Evolutionary conservation across 805 yeast species (phyloP).

Genomic region (Sungouiella blattae): DNA sequence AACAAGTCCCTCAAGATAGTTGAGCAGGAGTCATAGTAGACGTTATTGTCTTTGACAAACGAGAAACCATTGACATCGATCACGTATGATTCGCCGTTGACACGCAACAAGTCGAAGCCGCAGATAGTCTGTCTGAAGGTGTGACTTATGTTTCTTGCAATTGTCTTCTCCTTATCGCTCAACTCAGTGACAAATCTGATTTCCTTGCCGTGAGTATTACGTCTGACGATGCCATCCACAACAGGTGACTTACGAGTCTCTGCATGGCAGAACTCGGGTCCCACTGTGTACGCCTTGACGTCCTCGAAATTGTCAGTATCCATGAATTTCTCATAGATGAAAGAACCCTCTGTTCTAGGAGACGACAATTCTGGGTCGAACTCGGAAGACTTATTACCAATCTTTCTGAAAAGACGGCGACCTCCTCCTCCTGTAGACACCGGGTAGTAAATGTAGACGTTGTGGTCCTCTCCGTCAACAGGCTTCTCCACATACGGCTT

Average conservation of each 20-base stretch:
- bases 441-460: conserved; percentile 88
- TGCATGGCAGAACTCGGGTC: conserved; percentile 88
- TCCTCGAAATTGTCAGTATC: conserved; percentile 98
- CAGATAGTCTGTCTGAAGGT: conserved; percentile 91
- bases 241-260: conserved; percentile 98
- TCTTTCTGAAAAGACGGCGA: conserved; percentile 86
- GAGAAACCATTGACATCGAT: conserved; percentile 98
- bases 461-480: conserved; percentile 98
- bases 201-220: conserved; percentile 97
- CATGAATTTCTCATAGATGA: conserved; percentile 90
- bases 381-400: conserved; percentile 95
- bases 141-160: conserved; percentile 74
- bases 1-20: conserved; percentile 73
- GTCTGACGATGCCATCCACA: conserved; percentile 96
- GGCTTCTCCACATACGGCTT: conserved; percentile 99
- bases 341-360: conserved; percentile 90
- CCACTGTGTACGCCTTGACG: conserved; percentile 97
- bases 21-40: conserved; percentile 82
- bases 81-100: conserved; percentile 82
- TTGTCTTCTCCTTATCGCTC: conserved; percentile 66
- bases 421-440: conserved; percentile 96
- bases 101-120: conserved; percentile 92
- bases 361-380: conserved; percentile 73
- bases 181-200: conserved; percentile 84
- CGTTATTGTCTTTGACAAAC: conserved; percentile 87